A percentile compares a stretch with the other conserved stretches of the same genome.
Evolutionary conservation across 2,329 filamentous ascomycete species (phyloP).

Genomic region (Fusarium sp.): DNA sequence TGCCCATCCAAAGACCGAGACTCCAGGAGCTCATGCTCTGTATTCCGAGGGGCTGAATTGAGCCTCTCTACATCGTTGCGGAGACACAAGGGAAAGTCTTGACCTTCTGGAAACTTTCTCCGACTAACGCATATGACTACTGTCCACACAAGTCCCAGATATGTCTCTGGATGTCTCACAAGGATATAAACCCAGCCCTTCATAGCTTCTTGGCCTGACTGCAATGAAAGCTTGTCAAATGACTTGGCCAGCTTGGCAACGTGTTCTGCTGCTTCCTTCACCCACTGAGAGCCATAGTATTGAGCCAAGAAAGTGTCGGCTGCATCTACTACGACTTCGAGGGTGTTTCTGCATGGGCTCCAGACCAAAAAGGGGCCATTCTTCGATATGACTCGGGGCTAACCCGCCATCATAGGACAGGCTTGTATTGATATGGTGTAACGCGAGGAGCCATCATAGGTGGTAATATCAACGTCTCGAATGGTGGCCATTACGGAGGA

Average conservation of each 20-base stretch:
- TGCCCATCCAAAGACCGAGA: not conserved
- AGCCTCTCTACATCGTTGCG: not conserved
- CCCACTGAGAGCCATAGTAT: not conserved
- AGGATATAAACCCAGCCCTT: not conserved
- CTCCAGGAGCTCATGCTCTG: not conserved
- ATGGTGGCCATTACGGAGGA: not conserved
- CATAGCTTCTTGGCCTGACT: not conserved
- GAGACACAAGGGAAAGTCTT: not conserved
- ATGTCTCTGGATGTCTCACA: not conserved
- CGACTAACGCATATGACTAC: not conserved
- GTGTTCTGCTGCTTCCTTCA: not conserved
- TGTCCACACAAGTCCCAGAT: not conserved
- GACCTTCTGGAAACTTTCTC: not conserved
- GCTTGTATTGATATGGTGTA: not conserved
- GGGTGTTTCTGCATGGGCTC: accelerated
- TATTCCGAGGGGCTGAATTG: accelerated
- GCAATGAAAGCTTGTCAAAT: not conserved
- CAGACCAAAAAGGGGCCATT: accelerated
- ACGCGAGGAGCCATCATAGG: not conserved
- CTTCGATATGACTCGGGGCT: not conserved
- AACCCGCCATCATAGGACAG: accelerated
- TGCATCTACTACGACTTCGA: not conserved
- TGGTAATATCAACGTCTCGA: not conserved
- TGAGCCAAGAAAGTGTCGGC: not conserved
- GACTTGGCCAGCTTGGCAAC: not conserved